Percentiles rank a stretch among this genome's conserved stretches.
Evolutionary conservation across 2,329 filamentous ascomycete genomes (phyloP).

Genomic region (Ophiostoma piceae): DNA sequence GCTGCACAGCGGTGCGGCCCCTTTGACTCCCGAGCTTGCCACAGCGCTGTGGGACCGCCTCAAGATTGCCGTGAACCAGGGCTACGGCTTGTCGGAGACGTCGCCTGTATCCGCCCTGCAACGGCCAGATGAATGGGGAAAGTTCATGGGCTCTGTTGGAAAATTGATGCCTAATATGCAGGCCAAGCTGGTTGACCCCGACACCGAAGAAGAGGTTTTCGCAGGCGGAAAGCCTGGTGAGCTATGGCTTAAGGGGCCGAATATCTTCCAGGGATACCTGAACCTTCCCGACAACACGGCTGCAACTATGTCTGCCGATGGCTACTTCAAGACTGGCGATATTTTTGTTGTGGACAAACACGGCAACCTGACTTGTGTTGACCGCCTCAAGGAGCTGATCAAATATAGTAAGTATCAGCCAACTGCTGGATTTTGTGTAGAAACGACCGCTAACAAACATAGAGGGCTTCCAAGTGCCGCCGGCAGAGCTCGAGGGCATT

Average conservation of each 20-base stretch:
- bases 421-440: background rate
- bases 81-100: slow-evolving; percentile 85
- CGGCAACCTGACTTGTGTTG: slow-evolving; percentile 85
- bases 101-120: slow-evolving; percentile 73
- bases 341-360: slow-evolving; percentile 71
- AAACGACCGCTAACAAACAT: slow-evolving; percentile 18
- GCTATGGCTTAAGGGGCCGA: slow-evolving; percentile 72
- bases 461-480: slow-evolving; percentile 67
- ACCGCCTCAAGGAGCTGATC: slow-evolving; percentile 68
- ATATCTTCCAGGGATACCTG: slow-evolving; percentile 73
- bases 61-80: slow-evolving; percentile 79
- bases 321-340: slow-evolving; percentile 88
- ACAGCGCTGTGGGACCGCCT: slow-evolving; percentile 69
- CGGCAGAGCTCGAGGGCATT: slow-evolving; percentile 57
- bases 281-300: slow-evolving; percentile 66
- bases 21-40: slow-evolving; percentile 74
- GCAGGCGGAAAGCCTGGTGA: slow-evolving; percentile 56
- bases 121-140: slow-evolving; percentile 69
- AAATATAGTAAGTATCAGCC: slow-evolving; percentile 47
- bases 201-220: slow-evolving; percentile 49
- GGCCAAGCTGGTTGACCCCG: slow-evolving; percentile 70
- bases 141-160: slow-evolving; percentile 72
- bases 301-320: slow-evolving; percentile 67
- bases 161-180: slow-evolving; percentile 71
- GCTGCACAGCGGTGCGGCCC: slow-evolving; percentile 83